A percentile compares a stretch with the other conserved stretches of the same genome.
Evolutionary conservation across 2,329 filamentous ascomycete species (phyloP).

Genomic region (Venturia pyrina): DNA sequence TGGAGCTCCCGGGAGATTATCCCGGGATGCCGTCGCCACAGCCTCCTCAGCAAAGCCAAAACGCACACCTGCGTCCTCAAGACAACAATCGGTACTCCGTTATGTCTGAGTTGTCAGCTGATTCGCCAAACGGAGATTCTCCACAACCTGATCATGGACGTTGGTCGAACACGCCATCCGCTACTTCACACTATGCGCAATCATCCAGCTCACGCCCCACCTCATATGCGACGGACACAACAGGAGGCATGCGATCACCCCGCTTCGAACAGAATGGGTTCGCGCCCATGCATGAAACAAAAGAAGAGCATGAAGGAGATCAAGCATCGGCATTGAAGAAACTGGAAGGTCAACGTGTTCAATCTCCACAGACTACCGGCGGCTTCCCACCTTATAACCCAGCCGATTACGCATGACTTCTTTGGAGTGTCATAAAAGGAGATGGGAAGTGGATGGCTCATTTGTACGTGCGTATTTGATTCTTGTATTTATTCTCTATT

Average conservation of each 20-base stretch:
- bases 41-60: constrained; percentile 6
- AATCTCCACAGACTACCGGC: background rate
- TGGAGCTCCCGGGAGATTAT: constrained; percentile 34
- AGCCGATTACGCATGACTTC: background rate
- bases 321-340: constrained; percentile 15
- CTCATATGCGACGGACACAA: constrained; percentile 24
- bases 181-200: constrained; percentile 10
- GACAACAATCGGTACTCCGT: constrained; percentile 18
- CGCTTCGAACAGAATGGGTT: constrained; percentile 25
- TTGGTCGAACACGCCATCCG: constrained; percentile 21
- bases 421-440: background rate
- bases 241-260: constrained; percentile 25
- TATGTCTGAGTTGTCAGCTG: constrained; percentile 17
- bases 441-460: background rate
- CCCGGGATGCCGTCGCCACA: constrained; percentile 25
- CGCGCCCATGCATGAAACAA: constrained; percentile 23
- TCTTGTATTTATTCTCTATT: background rate
- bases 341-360: constrained; percentile 16
- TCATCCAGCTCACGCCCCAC: constrained; percentile 22
- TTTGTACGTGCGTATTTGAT: background rate
- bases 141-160: constrained; percentile 21
- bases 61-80: constrained; percentile 20
- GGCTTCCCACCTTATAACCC: constrained; percentile 8
- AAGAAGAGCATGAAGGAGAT: constrained; percentile 21
- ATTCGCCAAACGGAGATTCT: constrained; percentile 15